Base-by-base conservation (phyloP, 1,139 yeast genomes). In the Candida sanyaensis region DNA sequence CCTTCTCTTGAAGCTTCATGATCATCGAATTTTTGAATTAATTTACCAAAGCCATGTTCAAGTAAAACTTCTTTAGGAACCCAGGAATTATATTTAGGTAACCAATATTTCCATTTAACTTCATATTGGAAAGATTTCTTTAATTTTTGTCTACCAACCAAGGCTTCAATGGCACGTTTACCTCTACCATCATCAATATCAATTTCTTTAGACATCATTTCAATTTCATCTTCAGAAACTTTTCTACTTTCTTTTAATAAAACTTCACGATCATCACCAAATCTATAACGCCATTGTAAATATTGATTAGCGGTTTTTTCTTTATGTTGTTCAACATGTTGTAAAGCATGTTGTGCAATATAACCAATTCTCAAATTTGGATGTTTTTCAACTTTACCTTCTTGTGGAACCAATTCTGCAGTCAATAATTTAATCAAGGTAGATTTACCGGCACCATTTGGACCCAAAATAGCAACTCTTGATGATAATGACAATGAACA, bases 1-100 rank as follows among this genome's bases (percentile, higher is more conserved):
- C 99, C 99, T 77, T 93, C 98, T 75, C 98, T 86, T 3, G 97
- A 90, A 43, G 99, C 96, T 73, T 93, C 98, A 68, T 91, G 97
- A 70, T 93, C 99, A 71, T 93, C 99, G 63, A 93, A 93, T 64
- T 87, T 88, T 70, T 90, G 98, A 48, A 92, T 85, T 56, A 93
- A 78, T 71, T 91, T 91, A 53, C 79, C 86, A 65, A 92, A 93
- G 6, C 98, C 98, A 52, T 87, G 80, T 60, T 84, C 91, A 42
- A 88, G 63, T 57, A 93, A 77, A 24, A 77, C 73, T 52, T 93
- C 99, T 62, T 87, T 86, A 38, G 97, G 83, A 65, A 93, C 89
- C 95, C 96, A 90, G 37, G 96, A 83, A 73, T 93, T 93, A 73
- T 85, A 90, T 70, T 86, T 91, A 53, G 98, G 98, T 65, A 89